Evolutionary conservation across 2,329 filamentous ascomycete species (phyloP).

Genomic region (Penicillium sp.): DNA sequence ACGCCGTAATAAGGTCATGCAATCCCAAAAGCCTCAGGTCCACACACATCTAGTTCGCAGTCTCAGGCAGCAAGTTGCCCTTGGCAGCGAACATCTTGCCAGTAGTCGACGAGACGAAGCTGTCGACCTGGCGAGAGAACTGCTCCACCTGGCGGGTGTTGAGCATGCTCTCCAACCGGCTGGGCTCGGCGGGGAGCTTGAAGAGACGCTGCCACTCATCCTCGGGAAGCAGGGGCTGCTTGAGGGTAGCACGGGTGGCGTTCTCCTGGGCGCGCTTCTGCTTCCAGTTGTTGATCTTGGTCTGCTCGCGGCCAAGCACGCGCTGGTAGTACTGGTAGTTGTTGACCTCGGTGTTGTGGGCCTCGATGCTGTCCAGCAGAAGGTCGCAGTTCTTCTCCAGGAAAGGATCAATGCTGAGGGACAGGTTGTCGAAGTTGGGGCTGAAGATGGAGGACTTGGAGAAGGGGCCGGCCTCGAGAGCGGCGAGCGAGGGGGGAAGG

Average conservation of each 20-base stretch:
- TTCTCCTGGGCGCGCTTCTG: constrained; percentile 97
- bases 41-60: constrained; percentile 33
- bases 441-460: constrained; percentile 67
- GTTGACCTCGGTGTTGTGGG: constrained; percentile 97
- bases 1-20: constrained; percentile 46
- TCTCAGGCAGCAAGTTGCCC: constrained; percentile 63
- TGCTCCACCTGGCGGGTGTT: constrained; percentile 96
- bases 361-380: constrained; percentile 93
- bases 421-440: constrained; percentile 85
- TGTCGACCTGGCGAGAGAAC: constrained; percentile 95
- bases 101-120: constrained; percentile 86
- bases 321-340: constrained; percentile 98
- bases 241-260: constrained; percentile 76
- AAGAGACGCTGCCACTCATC: constrained; percentile 98
- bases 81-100: constrained; percentile 98
- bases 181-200: constrained; percentile 95
- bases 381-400: constrained; percentile 98
- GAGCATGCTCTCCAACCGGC: constrained; percentile 87
- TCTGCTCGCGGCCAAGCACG: constrained; percentile 87
- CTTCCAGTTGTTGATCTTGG: constrained; percentile 97
- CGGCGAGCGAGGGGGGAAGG: constrained; percentile 75
- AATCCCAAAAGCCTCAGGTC: constrained; percentile 35
- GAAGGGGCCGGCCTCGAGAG: constrained; percentile 67
- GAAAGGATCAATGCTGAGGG: constrained; percentile 94
- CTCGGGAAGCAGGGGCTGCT: constrained; percentile 86